phyloP scores from a whole-genome alignment of 495 filamentous ascomycete genomes.

The Penicillium psychrofluorescens region DNA sequence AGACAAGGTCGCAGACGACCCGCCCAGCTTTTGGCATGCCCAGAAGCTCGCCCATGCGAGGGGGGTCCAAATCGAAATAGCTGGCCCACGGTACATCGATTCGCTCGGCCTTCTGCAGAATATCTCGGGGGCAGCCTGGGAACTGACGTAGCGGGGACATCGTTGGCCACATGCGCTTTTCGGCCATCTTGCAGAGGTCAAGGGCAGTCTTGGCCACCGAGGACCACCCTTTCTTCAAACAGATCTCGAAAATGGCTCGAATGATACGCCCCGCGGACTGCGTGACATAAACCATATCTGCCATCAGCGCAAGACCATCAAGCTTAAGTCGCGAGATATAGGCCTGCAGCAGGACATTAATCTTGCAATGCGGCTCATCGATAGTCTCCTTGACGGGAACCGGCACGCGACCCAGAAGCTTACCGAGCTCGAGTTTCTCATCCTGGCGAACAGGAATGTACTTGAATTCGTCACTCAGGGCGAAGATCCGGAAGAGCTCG shows the following conservation, averaged over 20 bases:
- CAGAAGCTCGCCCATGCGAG: conserved; percentile 92
- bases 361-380: conserved; percentile 95
- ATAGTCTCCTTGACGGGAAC: conserved; percentile 97
- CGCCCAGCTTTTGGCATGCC: conserved; percentile 87
- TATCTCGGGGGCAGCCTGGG: conserved; percentile 69
- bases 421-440: conserved; percentile 92
- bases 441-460: conserved; percentile 97
- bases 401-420: conserved; percentile 81
- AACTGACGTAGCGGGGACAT: conserved; percentile 96
- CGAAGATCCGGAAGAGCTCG: conserved; percentile 96
- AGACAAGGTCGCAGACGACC: conserved; percentile 73
- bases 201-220: conserved; percentile 88
- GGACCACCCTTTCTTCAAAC: conserved; percentile 92
- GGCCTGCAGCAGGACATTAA: conserved; percentile 97
- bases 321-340: conserved; percentile 94
- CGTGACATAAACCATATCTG: conserved; percentile 97
- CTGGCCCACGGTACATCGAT: conserved; percentile 91
- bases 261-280: conserved; percentile 96
- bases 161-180: conserved; percentile 98
- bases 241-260: conserved; percentile 93
- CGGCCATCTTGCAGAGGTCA: conserved; percentile 97
- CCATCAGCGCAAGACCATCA: conserved; percentile 92
- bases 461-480: conserved; percentile 96
- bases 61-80: conserved; percentile 94
- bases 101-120: conserved; percentile 84